Evolutionary conservation across 345 rosid species (phyloP).

Genomic region (Acer saccharum): DNA sequence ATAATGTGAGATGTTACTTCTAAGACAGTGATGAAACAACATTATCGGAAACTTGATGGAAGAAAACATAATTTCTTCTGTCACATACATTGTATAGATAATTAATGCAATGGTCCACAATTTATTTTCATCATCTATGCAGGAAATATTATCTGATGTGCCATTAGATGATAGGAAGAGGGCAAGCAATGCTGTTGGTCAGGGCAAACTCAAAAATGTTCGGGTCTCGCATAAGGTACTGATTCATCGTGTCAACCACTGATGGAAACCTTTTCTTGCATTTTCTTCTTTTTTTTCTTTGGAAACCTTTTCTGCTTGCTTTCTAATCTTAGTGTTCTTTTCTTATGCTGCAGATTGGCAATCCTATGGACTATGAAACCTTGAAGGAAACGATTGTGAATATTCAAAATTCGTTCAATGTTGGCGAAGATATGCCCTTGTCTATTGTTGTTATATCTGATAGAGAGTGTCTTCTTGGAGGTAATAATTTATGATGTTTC

Average conservation of each 20-base stretch:
- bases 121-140: conserved; percentile 23
- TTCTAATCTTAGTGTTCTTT: conserved; percentile 17
- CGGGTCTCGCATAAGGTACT: conserved; percentile 71
- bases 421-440: conserved; percentile 59
- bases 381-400: conserved; percentile 62
- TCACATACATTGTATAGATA: conserved; percentile 7
- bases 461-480: conserved; percentile 83
- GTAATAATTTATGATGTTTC: conserved; percentile 37
- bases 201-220: conserved; percentile 56
- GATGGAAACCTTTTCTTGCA: conserved; percentile 5
- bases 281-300: neutral
- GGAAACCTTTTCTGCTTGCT: conserved; percentile 12
- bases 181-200: conserved; percentile 38
- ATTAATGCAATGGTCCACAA: conserved; percentile 11
- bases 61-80: neutral
- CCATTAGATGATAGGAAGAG: conserved; percentile 74
- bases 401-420: conserved; percentile 52
- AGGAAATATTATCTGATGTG: conserved; percentile 93
- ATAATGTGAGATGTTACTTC: neutral
- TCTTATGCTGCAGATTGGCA: conserved; percentile 65
- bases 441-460: conserved; percentile 85
- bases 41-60: neutral
- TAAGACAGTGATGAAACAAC: neutral
- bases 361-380: conserved; percentile 77
- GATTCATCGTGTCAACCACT: conserved; percentile 1